Evolutionary conservation across 2,329 filamentous ascomycete species (phyloP).

Genomic region (Aspergillus sp.): DNA sequence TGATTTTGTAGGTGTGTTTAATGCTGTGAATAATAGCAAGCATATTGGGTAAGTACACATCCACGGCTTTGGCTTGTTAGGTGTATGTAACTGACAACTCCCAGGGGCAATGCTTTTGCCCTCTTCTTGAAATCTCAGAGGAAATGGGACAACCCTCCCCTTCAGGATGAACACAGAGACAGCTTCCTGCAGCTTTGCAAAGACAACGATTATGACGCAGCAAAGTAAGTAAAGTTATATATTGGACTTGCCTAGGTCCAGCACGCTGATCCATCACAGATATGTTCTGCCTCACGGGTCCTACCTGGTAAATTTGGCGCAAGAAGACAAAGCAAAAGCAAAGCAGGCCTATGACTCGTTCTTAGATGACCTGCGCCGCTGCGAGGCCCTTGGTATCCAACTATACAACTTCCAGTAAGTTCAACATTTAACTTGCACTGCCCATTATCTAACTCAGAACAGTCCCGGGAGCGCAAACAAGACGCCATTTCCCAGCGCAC

Average conservation of each 20-base stretch:
- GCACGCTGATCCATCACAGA: constrained; percentile 29
- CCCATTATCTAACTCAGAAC: not conserved
- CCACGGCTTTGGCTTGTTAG: no score
- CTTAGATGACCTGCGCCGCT: constrained; percentile 81
- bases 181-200: constrained; percentile 70
- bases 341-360: constrained; percentile 84
- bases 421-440: constrained; percentile 1
- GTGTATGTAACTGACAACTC: constrained; percentile 1
- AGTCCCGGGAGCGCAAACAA: constrained; percentile 77
- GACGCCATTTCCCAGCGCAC: constrained; percentile 65
- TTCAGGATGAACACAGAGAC: constrained; percentile 66
- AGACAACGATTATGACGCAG: constrained; percentile 69
- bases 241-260: not conserved
- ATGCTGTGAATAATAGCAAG: constrained; percentile 73
- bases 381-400: constrained; percentile 78
- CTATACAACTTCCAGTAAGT: constrained; percentile 92
- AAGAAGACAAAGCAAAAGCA: constrained; percentile 75
- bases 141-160: constrained; percentile 84
- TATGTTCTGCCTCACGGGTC: constrained; percentile 89
- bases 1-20: constrained; percentile 72
- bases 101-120: constrained; percentile 83
- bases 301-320: constrained; percentile 94
- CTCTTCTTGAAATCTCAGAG: constrained; percentile 95
- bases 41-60: constrained; percentile 62
- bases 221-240: constrained; percentile 41